Percentiles rank a stretch among this genome's conserved stretches.
Evolutionary conservation across 768 basidiomycete genomes (phyloP).

Genomic region (Termitomyces bulborhizus): DNA sequence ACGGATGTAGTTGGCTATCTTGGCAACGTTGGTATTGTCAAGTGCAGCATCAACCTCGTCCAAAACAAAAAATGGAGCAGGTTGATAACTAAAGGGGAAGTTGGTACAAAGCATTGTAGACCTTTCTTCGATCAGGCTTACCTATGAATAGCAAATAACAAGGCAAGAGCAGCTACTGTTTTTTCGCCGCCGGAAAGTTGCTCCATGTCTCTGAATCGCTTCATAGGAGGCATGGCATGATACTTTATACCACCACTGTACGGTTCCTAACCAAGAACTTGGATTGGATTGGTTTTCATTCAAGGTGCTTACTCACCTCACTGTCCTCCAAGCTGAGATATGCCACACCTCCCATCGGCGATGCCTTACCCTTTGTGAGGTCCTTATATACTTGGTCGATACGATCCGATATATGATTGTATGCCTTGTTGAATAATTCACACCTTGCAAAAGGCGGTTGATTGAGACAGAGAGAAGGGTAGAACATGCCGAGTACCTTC

Average conservation of each 20-base stretch:
- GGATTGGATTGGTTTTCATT: background rate
- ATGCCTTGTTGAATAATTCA: conserved; percentile 93
- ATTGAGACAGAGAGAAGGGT: background rate
- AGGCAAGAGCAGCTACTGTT: conserved; percentile 94
- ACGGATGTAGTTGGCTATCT: conserved; percentile 90
- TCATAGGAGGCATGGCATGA: conserved; percentile 99
- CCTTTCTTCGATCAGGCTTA: conserved; percentile 18
- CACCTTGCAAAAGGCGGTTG: conserved; percentile 26
- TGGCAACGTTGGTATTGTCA: conserved; percentile 98
- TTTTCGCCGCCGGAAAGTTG: conserved; percentile 98
- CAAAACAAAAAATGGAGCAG: conserved; percentile 96
- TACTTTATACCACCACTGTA: conserved; percentile 92
- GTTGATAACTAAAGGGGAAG: conserved; percentile 65
- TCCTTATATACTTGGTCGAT: conserved; percentile 98
- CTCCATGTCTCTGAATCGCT: conserved; percentile 98
- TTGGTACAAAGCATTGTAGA: background rate
- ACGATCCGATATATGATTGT: conserved; percentile 89
- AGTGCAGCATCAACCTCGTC: conserved; percentile 98
- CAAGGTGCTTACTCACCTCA: conserved; percentile 52
- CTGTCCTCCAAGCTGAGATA: conserved; percentile 95
- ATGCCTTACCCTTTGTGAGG: conserved; percentile 89
- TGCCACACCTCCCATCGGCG: conserved; percentile 93
- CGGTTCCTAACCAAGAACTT: conserved; percentile 30
- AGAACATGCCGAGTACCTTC: conserved; percentile 40
- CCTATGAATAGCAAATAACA: conserved; percentile 97